Conservation (phyloP, 148 eudicot species). For the Arbutus unedo region DNA sequence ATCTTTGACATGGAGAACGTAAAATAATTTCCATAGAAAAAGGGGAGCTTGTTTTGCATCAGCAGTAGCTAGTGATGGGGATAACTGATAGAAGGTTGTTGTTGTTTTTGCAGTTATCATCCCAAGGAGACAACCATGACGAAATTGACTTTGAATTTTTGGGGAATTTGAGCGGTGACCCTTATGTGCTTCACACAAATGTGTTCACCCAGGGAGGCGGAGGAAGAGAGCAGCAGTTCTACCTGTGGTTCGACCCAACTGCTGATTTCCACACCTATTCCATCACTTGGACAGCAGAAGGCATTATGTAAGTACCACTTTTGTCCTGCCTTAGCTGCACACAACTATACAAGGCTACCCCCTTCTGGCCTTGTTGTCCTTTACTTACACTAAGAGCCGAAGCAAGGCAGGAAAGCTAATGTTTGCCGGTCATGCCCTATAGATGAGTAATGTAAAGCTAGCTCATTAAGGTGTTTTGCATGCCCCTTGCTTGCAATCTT, state of each 20-base stretch:
- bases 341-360: neutral
- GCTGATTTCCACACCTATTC: slow-evolving; percentile 30
- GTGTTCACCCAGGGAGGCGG: slow-evolving; percentile 21
- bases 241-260: slow-evolving; percentile 29
- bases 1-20: neutral
- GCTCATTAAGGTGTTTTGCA: no score
- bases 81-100: neutral
- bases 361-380: neutral
- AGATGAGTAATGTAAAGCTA: no score
- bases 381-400: neutral
- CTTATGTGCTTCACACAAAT: slow-evolving; percentile 27
- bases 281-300: slow-evolving; percentile 21
- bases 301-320: slow-evolving; percentile 18
- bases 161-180: slow-evolving; percentile 29
- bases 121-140: slow-evolving; percentile 9
- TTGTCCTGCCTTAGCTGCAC: neutral
- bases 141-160: slow-evolving; percentile 27
- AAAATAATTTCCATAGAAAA: neutral
- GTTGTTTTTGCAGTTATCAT: slow-evolving; percentile 18
- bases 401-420: no score
- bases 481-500: no score
- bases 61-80: neutral
- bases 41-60: neutral
- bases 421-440: no score
- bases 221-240: slow-evolving; percentile 27